A percentile compares a stretch with the other conserved stretches of the same genome.
Evolutionary conservation across 306 rosid genomes (phyloP).

Genomic region (Lathyrus sativus): DNA sequence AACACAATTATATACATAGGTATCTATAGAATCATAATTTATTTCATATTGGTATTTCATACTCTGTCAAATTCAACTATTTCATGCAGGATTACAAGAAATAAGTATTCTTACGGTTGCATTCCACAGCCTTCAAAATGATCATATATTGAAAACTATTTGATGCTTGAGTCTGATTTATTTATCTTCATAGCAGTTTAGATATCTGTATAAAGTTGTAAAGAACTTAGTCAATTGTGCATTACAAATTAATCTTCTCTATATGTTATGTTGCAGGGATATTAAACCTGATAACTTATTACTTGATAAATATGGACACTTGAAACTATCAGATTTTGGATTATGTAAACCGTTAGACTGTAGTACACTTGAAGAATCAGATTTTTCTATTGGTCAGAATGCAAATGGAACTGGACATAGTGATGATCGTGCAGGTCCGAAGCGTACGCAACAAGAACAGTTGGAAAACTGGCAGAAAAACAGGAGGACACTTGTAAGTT

Average conservation of each 20-base stretch:
- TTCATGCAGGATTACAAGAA: neutral
- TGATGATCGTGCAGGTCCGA: constrained; percentile 61
- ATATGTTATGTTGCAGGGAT: constrained; percentile 65
- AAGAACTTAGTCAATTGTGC: constrained; percentile 3
- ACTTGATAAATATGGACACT: constrained; percentile 89
- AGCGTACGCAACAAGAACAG: constrained; percentile 93
- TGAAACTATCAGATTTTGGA: constrained; percentile 94
- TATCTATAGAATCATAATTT: constrained; percentile 32
- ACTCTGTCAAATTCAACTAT: constrained; percentile 9
- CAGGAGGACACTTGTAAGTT: constrained; percentile 88
- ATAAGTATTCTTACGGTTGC: neutral
- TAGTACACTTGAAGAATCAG: constrained; percentile 69
- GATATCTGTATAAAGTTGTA: neutral
- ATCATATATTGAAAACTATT: constrained; percentile 10
- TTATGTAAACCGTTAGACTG: constrained; percentile 95
- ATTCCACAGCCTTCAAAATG: constrained; percentile 14
- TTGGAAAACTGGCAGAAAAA: constrained; percentile 95
- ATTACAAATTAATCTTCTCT: constrained; percentile 15
- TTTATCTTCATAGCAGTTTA: neutral
- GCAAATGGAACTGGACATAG: constrained; percentile 55
- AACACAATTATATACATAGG: constrained; percentile 97
- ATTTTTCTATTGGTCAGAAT: constrained; percentile 53
- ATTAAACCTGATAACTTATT: constrained; percentile 94
- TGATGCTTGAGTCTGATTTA: constrained; percentile 14
- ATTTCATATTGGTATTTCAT: neutral